phyloP scores from a whole-genome alignment of 768 basidiomycete species.

The Boletus coccyginus region DNA sequence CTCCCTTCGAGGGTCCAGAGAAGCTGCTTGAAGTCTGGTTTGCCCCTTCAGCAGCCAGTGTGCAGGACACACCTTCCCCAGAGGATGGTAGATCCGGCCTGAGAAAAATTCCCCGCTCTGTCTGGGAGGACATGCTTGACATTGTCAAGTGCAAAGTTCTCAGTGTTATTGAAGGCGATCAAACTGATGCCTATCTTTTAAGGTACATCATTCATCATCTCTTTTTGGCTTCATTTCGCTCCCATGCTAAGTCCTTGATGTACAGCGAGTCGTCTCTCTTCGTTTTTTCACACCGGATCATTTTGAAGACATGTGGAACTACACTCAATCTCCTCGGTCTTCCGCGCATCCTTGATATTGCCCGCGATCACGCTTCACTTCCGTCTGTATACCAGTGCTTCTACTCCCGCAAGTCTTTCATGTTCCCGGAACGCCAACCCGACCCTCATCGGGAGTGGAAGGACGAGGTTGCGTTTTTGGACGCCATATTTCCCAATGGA shows the following conservation, averaged over 20 bases:
- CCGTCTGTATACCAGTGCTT: constrained; percentile 84
- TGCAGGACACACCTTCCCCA: constrained; percentile 44
- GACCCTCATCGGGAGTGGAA: constrained; percentile 95
- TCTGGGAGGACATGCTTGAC: constrained; percentile 97
- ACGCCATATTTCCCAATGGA: constrained; percentile 83
- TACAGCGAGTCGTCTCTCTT: constrained; percentile 97
- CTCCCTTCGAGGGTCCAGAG: constrained; percentile 90
- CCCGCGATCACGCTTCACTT: constrained; percentile 63
- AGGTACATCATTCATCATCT: constrained; percentile 54
- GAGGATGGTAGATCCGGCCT: constrained; percentile 61
- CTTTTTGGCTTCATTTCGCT: constrained; percentile 1
- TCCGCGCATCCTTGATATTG: constrained; percentile 93
- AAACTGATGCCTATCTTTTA: constrained; percentile 92
- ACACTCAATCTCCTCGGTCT: constrained; percentile 96
- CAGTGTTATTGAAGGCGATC: constrained; percentile 82
- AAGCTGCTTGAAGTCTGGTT: constrained; percentile 99
- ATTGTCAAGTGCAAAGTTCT: constrained; percentile 97
- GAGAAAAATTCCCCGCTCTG: constrained; percentile 63
- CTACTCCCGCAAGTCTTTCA: constrained; percentile 98
- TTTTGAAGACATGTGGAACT: constrained; percentile 98
- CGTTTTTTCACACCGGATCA: constrained; percentile 90
- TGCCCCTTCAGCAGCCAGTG: constrained; percentile 65
- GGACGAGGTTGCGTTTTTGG: constrained; percentile 88
- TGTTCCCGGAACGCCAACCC: constrained; percentile 95
- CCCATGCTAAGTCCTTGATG: constrained; percentile 10